phyloP scores from a whole-genome alignment of 208 protist genomes.

The Trypanosoma mega region DNA sequence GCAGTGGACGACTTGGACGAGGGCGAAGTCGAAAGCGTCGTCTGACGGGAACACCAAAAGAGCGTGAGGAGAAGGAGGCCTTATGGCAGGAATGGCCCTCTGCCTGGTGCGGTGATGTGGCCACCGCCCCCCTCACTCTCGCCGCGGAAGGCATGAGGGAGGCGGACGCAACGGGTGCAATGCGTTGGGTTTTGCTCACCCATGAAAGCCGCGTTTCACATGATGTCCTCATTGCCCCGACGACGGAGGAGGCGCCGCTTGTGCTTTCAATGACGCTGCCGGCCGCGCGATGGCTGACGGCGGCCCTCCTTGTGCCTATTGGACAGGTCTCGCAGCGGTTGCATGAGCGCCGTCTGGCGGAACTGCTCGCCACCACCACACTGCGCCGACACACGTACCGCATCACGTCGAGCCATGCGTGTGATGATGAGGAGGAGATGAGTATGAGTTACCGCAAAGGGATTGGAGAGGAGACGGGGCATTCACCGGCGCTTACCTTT shows the following conservation, averaged over 20 bases:
- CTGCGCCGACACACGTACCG: conserved; percentile 2
- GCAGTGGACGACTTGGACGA: too few relatives aligned
- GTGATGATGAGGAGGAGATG: neutral
- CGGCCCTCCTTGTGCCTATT: conserved; percentile 72
- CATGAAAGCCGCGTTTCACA: too few relatives aligned
- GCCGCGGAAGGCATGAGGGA: too few relatives aligned
- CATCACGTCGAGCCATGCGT: neutral
- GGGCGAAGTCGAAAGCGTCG: conserved; percentile 31
- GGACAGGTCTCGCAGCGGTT: conserved; percentile 63
- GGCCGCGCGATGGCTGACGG: conserved; percentile 74
- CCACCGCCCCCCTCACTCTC: too few relatives aligned
- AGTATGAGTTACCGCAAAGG: neutral
- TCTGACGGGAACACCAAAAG: too few relatives aligned
- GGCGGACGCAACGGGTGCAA: too few relatives aligned
- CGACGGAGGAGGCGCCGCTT: conserved; percentile 24
- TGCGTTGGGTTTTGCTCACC: too few relatives aligned
- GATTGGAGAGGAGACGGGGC: neutral
- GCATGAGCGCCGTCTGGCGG: conserved; percentile 49
- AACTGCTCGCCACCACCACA: conserved; percentile 23
- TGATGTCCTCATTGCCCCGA: too few relatives aligned
- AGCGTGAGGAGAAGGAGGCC: too few relatives aligned
- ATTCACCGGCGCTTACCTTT: conserved; percentile 13
- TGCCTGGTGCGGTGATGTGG: too few relatives aligned
- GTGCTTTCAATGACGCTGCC: conserved; percentile 73
- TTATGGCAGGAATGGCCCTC: too few relatives aligned